Evolutionary conservation across 2,329 filamentous ascomycete genomes (phyloP).

Genomic region (Ciborinia camelliae): DNA sequence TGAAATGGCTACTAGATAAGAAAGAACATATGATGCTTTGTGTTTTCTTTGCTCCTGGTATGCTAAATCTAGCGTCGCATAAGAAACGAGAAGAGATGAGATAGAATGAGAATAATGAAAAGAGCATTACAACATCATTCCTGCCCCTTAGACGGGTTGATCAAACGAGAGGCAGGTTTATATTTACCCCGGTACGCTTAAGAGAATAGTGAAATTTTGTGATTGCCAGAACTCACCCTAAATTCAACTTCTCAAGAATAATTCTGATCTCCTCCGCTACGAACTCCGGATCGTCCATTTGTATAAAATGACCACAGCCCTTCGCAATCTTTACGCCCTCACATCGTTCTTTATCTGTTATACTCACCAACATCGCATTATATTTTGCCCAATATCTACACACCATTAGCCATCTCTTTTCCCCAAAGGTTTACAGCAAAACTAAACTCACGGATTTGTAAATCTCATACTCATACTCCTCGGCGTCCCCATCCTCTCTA

Average conservation of each 20-base stretch:
- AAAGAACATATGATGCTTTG: background rate
- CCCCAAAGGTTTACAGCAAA: background rate
- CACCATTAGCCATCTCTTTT: background rate
- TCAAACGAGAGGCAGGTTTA: background rate
- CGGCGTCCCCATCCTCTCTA: slow-evolving; percentile 36
- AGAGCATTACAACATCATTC: background rate
- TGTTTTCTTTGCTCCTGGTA: background rate
- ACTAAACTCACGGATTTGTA: slow-evolving; percentile 36
- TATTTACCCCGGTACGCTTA: background rate
- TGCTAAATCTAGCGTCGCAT: background rate
- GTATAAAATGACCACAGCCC: slow-evolving; percentile 38
- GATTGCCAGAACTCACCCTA: background rate
- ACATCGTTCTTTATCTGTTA: slow-evolving; percentile 33
- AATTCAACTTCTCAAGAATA: slow-evolving; percentile 38
- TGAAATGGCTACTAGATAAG: background rate
- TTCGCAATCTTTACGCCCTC: slow-evolving; percentile 35
- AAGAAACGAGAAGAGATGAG: background rate
- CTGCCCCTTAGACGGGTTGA: too few relatives aligned
- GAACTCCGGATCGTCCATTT: slow-evolving; percentile 36
- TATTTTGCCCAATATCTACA: slow-evolving; percentile 38
- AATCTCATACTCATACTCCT: slow-evolving; percentile 35
- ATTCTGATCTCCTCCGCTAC: slow-evolving; percentile 38
- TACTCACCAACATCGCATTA: slow-evolving; percentile 34
- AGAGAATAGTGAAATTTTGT: background rate
- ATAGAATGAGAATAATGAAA: background rate